Evolutionary conservation across 768 basidiomycete species (phyloP).

Genomic region (Suillus variegatus): DNA sequence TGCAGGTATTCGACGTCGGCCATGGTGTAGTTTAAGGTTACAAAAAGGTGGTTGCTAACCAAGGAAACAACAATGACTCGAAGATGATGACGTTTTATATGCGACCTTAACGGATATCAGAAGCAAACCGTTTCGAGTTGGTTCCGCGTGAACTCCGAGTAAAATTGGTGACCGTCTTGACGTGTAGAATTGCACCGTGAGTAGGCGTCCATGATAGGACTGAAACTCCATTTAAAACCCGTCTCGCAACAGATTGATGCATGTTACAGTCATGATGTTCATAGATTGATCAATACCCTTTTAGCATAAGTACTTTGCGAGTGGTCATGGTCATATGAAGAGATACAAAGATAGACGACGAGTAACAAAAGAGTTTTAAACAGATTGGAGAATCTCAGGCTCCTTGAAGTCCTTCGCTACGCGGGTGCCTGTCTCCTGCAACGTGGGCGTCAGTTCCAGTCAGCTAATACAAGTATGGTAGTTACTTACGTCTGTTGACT

Average conservation of each 20-base stretch:
- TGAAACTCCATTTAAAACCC: neutral
- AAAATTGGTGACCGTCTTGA: neutral
- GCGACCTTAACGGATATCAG: neutral
- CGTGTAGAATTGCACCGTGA: neutral
- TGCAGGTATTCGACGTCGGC: slow-evolving; percentile 76
- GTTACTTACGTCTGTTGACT: slow-evolving; percentile 83
- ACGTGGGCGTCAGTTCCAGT: slow-evolving; percentile 12
- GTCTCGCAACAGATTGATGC: neutral
- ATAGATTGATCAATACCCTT: slow-evolving; percentile 41
- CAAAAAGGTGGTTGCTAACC: neutral
- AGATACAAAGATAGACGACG: slow-evolving; percentile 40
- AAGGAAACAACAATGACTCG: neutral
- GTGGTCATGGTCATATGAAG: slow-evolving; percentile 30
- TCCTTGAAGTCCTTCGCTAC: slow-evolving; percentile 97
- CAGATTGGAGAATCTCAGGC: slow-evolving; percentile 90
- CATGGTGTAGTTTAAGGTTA: slow-evolving; percentile 40
- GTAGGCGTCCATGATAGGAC: neutral
- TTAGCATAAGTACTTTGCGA: slow-evolving; percentile 30
- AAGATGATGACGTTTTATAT: neutral
- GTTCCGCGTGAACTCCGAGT: neutral
- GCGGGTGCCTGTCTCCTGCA: slow-evolving; percentile 91
- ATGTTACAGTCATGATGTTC: slow-evolving; percentile 25
- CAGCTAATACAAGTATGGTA: slow-evolving; percentile 4
- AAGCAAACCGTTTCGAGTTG: neutral
- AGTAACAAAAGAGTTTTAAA: slow-evolving; percentile 54